These are phyloP conservation scores for Rhizophagus prolifer DNA, from an alignment of 192 early-diverging fungal genomes.

Conservation along the genomic window DNA sequence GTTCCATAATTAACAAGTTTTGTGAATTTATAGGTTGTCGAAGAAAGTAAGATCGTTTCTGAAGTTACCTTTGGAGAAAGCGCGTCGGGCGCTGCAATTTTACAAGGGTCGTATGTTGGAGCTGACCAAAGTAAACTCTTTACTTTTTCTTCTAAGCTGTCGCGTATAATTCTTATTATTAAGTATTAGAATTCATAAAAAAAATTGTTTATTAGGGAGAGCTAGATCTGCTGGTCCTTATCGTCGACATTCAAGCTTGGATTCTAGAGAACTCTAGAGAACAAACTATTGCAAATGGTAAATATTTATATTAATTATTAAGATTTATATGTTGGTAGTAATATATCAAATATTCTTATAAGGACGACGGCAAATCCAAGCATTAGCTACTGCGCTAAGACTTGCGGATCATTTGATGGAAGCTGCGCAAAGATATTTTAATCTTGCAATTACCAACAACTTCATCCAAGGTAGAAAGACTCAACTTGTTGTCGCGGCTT, in stretches of 20 bases:
- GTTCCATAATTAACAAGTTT: background rate
- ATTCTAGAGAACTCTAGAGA: conserved; percentile 72
- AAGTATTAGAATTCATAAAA: background rate
- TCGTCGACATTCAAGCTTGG: conserved; percentile 51
- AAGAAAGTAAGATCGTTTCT: conserved; percentile 90
- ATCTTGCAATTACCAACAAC: conserved; percentile 74
- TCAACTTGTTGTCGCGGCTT: conserved; percentile 78
- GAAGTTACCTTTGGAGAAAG: conserved; percentile 91
- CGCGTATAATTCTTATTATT: background rate
- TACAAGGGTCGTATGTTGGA: conserved; percentile 70
- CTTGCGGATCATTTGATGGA: conserved; percentile 77
- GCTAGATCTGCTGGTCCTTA: conserved; percentile 44
- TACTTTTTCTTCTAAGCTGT: background rate
- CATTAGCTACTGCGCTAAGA: conserved; percentile 68
- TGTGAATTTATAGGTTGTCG: conserved; percentile 65
- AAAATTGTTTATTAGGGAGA: conserved; percentile 36
- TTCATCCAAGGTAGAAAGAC: conserved; percentile 84
- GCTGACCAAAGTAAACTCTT: conserved; percentile 54
- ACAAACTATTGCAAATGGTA: conserved; percentile 62
- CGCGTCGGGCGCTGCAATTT: conserved; percentile 79
- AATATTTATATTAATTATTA: background rate
- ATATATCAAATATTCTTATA: conserved; percentile 18
- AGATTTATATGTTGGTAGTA: background rate
- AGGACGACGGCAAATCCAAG: conserved; percentile 71
- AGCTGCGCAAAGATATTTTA: conserved; percentile 81